Conservation (phyloP, 257 asterid genomes). For the Ophiorrhiza pumila region DNA sequence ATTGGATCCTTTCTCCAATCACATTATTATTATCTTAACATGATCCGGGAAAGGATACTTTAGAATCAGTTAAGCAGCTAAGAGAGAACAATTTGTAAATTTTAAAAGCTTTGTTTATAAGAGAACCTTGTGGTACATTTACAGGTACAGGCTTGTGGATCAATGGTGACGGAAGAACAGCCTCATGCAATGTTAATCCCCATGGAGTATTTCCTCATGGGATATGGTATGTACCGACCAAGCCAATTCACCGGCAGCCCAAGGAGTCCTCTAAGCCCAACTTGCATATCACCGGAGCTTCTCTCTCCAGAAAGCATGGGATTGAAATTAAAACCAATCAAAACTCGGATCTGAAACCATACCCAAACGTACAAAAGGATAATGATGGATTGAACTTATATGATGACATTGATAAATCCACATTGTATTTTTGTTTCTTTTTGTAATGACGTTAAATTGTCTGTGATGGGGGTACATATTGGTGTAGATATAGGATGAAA, state of each 20-base stretch:
- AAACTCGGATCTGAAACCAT: conserved; percentile 44
- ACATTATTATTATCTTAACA: not conserved
- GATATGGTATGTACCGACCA: conserved; percentile 63
- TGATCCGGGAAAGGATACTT: no score
- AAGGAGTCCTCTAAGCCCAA: conserved; percentile 74
- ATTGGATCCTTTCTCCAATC: not conserved
- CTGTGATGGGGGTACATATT: conserved; percentile 31
- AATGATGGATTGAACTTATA: conserved; percentile 11
- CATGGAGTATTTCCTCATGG: conserved; percentile 75
- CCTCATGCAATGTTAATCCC: conserved; percentile 91
- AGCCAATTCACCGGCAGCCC: conserved; percentile 67
- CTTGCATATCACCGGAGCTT: conserved; percentile 81
- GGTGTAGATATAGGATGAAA: conserved; percentile 36
- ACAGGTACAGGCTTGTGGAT: conserved; percentile 89
- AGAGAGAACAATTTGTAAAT: no score
- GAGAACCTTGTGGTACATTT: not conserved
- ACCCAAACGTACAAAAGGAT: conserved; percentile 21
- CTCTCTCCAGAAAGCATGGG: conserved; percentile 96
- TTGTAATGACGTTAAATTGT: conserved; percentile 20
- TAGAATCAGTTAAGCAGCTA: no score
- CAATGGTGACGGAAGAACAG: conserved; percentile 95
- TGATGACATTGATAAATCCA: conserved; percentile 31
- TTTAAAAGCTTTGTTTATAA: not conserved
- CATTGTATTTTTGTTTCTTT: conserved; percentile 16
- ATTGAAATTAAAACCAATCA: conserved; percentile 81